These are phyloP conservation scores for Myriangium duriaei DNA, from an alignment of 2,329 filamentous ascomycete species.

Conservation along the genomic window DNA sequence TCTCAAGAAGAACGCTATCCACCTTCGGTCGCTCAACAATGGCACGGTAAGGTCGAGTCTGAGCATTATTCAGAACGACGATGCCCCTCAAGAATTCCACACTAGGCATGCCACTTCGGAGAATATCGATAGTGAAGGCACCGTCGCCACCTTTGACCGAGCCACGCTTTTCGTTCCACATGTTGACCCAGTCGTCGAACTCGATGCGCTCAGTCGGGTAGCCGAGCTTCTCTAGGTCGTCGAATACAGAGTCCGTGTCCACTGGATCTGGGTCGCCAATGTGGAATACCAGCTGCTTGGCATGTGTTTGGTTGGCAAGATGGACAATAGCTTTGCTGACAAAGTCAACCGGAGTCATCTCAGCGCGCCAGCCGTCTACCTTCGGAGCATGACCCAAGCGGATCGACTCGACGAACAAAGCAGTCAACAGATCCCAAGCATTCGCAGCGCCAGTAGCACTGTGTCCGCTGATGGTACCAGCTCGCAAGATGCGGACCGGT, in stretches of 20 bases:
- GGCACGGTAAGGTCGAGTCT: slow-evolving; percentile 49
- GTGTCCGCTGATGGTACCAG: slow-evolving; percentile 68
- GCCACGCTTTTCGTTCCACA: slow-evolving; percentile 61
- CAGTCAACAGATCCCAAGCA: slow-evolving; percentile 64
- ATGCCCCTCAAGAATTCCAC: slow-evolving; percentile 58
- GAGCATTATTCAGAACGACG: slow-evolving; percentile 59
- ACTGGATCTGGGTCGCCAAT: slow-evolving; percentile 62
- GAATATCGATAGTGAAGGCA: slow-evolving; percentile 65
- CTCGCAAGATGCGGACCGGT: slow-evolving; percentile 58
- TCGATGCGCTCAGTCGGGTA: slow-evolving; percentile 54
- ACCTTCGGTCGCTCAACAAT: slow-evolving; percentile 55
- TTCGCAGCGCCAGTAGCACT: slow-evolving; percentile 64
- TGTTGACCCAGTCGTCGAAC: slow-evolving; percentile 62
- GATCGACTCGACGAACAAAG: slow-evolving; percentile 64
- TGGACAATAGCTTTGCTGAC: slow-evolving; percentile 63
- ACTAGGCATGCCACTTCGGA: slow-evolving; percentile 68
- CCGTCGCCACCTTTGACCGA: slow-evolving; percentile 53
- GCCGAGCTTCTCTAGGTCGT: slow-evolving; percentile 51
- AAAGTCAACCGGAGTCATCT: slow-evolving; percentile 78
- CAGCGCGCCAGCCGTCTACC: slow-evolving; percentile 61
- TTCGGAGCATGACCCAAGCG: slow-evolving; percentile 58
- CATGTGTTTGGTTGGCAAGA: slow-evolving; percentile 50
- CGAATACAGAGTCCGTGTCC: slow-evolving; percentile 52
- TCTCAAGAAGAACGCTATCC: slow-evolving; percentile 57
- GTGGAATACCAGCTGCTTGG: slow-evolving; percentile 56